phyloP scores from a whole-genome alignment of 2,329 filamentous ascomycete genomes.

The Chalara sp. region DNA sequence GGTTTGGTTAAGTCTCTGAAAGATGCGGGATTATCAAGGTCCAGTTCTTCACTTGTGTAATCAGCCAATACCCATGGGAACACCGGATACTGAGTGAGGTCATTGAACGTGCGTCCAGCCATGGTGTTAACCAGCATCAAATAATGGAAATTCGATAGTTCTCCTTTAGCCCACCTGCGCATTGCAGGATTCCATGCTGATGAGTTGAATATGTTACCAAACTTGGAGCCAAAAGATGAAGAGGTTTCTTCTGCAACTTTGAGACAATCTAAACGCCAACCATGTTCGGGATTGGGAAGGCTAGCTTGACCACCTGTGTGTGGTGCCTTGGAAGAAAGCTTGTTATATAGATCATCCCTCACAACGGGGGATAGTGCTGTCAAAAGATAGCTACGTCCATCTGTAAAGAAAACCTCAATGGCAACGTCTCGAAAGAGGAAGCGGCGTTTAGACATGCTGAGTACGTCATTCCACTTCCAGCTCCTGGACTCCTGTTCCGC shows the following conservation, averaged over 20 bases:
- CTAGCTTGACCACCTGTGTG: conserved; percentile 66
- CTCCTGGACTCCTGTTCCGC: conserved; percentile 75
- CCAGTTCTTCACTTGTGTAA: conserved; percentile 88
- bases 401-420: conserved; percentile 95
- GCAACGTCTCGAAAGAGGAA: conserved; percentile 95
- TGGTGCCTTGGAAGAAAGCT: conserved; percentile 71
- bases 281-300: conserved; percentile 73
- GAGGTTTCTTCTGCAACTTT: conserved; percentile 56
- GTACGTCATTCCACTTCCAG: conserved; percentile 92
- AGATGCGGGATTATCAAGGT: conserved; percentile 73
- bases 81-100: conserved; percentile 94
- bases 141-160: conserved; percentile 98
- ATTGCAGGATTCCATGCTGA: conserved; percentile 78
- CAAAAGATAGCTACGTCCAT: conserved; percentile 89
- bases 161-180: conserved; percentile 83
- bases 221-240: conserved; percentile 71
- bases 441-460: conserved; percentile 90
- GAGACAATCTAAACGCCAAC: conserved; percentile 85
- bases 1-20: conserved; percentile 92
- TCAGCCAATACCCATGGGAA: conserved; percentile 97
- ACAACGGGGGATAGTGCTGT: conserved; percentile 69
- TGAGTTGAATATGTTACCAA: conserved; percentile 86
- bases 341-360: conserved; percentile 74
- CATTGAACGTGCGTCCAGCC: conserved; percentile 94
- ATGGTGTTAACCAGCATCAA: conserved; percentile 98